These are phyloP conservation scores for Mucor plumbeus DNA, from an alignment of 371 early-diverging fungal genomes.

Conservation along the genomic window DNA sequence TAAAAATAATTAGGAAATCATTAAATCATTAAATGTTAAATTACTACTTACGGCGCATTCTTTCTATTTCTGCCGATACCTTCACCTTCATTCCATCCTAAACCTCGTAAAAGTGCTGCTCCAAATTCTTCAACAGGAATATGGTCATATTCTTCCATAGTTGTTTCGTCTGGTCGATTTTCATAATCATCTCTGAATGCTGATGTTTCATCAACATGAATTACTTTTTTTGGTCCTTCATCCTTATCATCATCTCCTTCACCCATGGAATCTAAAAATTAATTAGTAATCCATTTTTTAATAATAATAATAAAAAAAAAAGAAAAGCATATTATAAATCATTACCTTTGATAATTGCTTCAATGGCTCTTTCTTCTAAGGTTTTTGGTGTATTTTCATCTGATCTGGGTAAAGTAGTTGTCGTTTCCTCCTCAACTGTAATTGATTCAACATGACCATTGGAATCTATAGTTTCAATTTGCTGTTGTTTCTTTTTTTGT, in stretches of 20 bases:
- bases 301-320: too few relatives aligned
- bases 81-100: constrained; percentile 90
- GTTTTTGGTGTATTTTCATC: constrained; percentile 37
- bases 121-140: constrained; percentile 93
- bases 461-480: constrained; percentile 8
- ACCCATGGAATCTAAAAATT: constrained; percentile 46
- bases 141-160: constrained; percentile 81
- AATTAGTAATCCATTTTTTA: background rate
- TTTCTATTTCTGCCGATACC: constrained; percentile 62
- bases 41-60: constrained; percentile 37
- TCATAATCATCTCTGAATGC: constrained; percentile 57
- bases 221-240: constrained; percentile 51
- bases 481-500: constrained; percentile 30
- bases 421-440: constrained; percentile 12
- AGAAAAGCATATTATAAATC: background rate
- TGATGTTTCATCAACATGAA: constrained; percentile 54
- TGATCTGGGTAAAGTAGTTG: constrained; percentile 8
- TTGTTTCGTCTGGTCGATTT: constrained; percentile 63
- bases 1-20: background rate
- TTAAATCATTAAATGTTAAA: background rate
- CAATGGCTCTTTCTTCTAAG: constrained; percentile 62
- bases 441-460: constrained; percentile 1
- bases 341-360: constrained; percentile 58
- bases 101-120: constrained; percentile 84
- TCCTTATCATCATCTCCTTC: constrained; percentile 48